Base-by-base conservation (phyloP, 768 basidiomycete species). In the Rhodosporidiobolus odoratus region DNA sequence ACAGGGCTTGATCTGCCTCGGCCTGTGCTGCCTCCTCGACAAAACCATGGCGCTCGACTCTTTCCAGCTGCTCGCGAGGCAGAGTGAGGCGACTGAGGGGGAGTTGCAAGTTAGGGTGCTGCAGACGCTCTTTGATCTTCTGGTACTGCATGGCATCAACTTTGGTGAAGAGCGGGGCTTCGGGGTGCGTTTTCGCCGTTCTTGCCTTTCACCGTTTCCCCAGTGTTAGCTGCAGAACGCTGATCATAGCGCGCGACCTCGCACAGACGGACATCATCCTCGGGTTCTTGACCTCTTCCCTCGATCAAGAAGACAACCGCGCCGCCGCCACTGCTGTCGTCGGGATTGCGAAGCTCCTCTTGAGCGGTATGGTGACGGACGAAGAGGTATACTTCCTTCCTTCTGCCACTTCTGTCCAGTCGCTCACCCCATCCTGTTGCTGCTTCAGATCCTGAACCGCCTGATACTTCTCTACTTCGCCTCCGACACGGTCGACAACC, bases 1-100 rank as follows among this genome's bases (percentile, higher is more conserved):
- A 79, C 87, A 89, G 78, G 91, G 91, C 1, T 82, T 93, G 17
- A 82, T 90, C 65, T 86, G 87, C 68, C 82, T 96, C 1, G 92
- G 91, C 2, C 81, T 94, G 21, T 92, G 90, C 78, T 92, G 88
- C 76, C 85, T 93, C 66, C 91, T 96, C 68, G 91, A 89, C 37
- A 85, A 87, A 81, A 79, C 80, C 67, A 83, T 83, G 80, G 84
- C 84, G 4, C 76, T 82, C 63, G 80, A 84, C 59, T 88, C 87
- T 25, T 86, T 91, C 78, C 89, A 90, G 60, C 84, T 98, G 1
- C 96, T 97, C 82, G 79, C 86, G 59, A 85, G 86, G 48, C 92
- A 94, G 79, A 82, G 90, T 2, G 81, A 90, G 58, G 78, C 86
- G 0, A 85, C 89, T 0, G 87, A 88, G 43, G 81, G 76, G 40